Conservation (phyloP, 2,329 filamentous ascomycete genomes). For the Hymenoscyphus albidus region DNA sequence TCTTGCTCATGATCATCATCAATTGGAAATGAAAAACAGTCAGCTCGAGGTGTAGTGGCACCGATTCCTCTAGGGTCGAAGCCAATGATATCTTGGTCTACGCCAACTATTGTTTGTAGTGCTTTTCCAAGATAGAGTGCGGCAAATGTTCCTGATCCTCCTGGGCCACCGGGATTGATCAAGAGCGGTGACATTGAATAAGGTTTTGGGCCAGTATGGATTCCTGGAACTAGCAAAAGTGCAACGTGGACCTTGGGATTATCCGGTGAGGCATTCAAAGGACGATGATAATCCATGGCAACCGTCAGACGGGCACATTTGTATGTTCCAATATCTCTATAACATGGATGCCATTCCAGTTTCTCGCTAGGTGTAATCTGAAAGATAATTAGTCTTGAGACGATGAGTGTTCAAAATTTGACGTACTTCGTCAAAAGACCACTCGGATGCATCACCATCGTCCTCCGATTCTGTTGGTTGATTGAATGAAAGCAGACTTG, state of each 20-base stretch:
- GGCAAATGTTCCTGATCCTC: constrained; percentile 17
- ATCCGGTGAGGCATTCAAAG: constrained; percentile 35
- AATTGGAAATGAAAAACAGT: constrained; percentile 39
- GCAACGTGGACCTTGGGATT: constrained; percentile 32
- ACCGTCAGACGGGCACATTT: constrained; percentile 45
- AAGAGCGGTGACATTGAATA: constrained; percentile 40
- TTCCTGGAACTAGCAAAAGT: constrained; percentile 26
- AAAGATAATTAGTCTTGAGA: neutral
- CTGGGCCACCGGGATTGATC: constrained; percentile 25
- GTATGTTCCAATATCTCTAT: constrained; percentile 25
- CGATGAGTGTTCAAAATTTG: neutral
- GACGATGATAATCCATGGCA: constrained; percentile 45
- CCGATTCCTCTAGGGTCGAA: constrained; percentile 47
- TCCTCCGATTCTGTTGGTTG: neutral
- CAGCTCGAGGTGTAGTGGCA: constrained; percentile 16
- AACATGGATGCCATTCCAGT: constrained; percentile 44
- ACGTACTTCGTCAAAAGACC: constrained; percentile 5
- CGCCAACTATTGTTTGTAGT: constrained; percentile 43
- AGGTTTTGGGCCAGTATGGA: constrained; percentile 21
- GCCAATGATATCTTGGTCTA: constrained; percentile 47
- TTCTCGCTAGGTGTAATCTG: constrained; percentile 44
- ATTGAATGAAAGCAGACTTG: constrained; percentile 2
- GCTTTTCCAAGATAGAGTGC: constrained; percentile 26
- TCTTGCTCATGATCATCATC: constrained; percentile 33
- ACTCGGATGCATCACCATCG: neutral